Base-by-base conservation (phyloP, 306 rosid species). In the Lupinus albus region DNA sequence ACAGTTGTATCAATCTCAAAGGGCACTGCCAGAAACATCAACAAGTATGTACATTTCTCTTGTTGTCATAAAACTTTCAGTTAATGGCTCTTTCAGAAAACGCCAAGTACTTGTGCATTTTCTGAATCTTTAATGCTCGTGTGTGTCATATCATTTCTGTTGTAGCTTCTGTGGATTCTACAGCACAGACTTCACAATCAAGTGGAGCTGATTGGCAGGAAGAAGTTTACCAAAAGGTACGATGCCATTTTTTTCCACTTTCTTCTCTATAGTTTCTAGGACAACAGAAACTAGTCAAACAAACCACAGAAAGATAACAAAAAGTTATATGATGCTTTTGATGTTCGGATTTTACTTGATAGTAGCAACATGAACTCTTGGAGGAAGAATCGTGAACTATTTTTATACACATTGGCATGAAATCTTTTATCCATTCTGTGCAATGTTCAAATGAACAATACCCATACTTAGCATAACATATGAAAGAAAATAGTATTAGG, bases 201-300 rank as follows among this genome's bases (percentile, higher is more conserved):
- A 86, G 77, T 86, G 91, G 88, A 16, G 83, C 58, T 61, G 95
- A 87, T 76, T 84, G 91, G 97, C 93, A 82, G 80, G 97, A 90
- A 78, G 97, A 84, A 73, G 68, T 76, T 58, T 86, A 77, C 80
- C 96, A 90, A 75, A 90, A 83, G 90, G 99, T 92, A 81, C 67
- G 57, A 15, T 53, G 72, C 50, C 64, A 33, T 73, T 42, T 76
- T 64, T 66, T 46, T 69, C 59, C 21, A 58, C 57, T 61, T 52
- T 66, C 52, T 30, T 60, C 20, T 4, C 13, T 36, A 8, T 18
- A 56, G 55, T 55, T 44, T 33, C 45, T 49, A 48, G 42, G 12
- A 32, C 56, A 56, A 52, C 54, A 68, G 41, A 53, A 67, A 53
- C 21, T 60, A 46, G 33, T 52, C 41, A 60, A 46, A 15, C 28